Base-by-base conservation (phyloP, 176 grass and related monocot genomes). In the Avena sativa region DNA sequence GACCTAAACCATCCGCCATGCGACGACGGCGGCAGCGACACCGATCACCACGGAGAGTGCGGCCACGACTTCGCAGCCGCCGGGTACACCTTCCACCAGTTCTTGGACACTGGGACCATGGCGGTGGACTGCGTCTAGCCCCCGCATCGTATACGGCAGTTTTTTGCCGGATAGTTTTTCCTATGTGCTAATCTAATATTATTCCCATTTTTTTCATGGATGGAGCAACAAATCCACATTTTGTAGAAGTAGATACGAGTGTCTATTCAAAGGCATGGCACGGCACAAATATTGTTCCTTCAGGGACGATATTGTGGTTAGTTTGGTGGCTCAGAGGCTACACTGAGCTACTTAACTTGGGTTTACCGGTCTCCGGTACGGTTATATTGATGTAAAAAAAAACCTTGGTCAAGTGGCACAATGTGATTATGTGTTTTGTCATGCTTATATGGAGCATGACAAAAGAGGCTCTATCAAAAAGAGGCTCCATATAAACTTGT, bases 1-100 rank as follows among this genome's bases (percentile, higher is more conserved):
- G 92, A 94, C 52, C 87, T 94, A 11, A 94, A 94, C 81, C 19
- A 68, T 2, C 76, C 89, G 5, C 89, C 89, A 1, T 48, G 87
- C 32, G 86, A 76, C 15, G 84, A 82, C 20, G 69, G 2, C 8
- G 36, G 7, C 30, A 10, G 2, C 8, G 36, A 4, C 30, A 10
- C 2, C 17, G 66, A 57, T 16, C 32, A 48, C 44, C 11, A 82
- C 32, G 32, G 32, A 34, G 32, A 34, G 32, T 34, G 67, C 3
- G 53, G 78, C 85, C 81, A 81, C 30, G 67, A 81, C 74, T 12
- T 36, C n/a, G 8, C 16, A 3, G 63, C 62, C 43, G 11, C 28
- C 10, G 85, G 82, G 28, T 64, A 77, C 64, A 74, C 78, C 64
- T 91, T 83, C 92, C 89, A 91, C 9, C 86, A 88, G 82, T 88